Evolutionary conservation across 495 filamentous ascomycete species (phyloP).

Genomic region (Talaromyces thailandensis): DNA sequence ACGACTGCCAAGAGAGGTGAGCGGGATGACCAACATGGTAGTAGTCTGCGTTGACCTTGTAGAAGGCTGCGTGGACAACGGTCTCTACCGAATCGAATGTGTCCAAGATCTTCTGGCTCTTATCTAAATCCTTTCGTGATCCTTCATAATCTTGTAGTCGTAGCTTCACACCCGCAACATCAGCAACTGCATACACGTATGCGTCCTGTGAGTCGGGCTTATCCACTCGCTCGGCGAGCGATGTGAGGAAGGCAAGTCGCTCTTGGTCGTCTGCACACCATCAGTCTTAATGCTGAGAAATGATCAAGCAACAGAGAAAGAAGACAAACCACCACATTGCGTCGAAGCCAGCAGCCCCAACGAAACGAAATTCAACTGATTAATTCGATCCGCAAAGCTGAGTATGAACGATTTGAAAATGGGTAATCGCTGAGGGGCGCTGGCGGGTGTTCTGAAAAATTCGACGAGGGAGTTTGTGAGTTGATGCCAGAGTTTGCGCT

Average conservation of each 20-base stretch:
- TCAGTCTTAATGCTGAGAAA: too few relatives aligned
- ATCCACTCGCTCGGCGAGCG: constrained; percentile 81
- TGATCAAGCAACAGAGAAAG: too few relatives aligned
- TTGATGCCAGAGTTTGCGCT: constrained; percentile 98
- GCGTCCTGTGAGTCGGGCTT: constrained; percentile 91
- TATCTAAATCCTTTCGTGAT: constrained; percentile 76
- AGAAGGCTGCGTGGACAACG: constrained; percentile 93
- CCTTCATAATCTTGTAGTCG: constrained; percentile 64
- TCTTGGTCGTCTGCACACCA: constrained; percentile 64
- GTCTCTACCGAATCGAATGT: constrained; percentile 92
- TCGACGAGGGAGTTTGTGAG: constrained; percentile 83
- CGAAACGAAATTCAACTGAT: constrained; percentile 91
- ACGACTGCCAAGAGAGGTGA: not conserved
- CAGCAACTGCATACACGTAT: constrained; percentile 85
- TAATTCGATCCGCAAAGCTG: constrained; percentile 96
- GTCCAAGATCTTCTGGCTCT: constrained; percentile 80
- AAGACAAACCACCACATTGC: constrained; percentile 67
- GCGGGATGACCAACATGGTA: constrained; percentile 54
- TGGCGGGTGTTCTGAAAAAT: constrained; percentile 78
- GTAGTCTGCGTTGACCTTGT: constrained; percentile 90
- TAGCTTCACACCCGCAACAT: constrained; percentile 83
- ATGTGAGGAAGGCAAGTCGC: constrained; percentile 76
- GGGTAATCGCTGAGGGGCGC: constrained; percentile 71
- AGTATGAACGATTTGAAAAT: constrained; percentile 93
- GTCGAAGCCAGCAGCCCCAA: constrained; percentile 78